Evolutionary conservation across 2,329 filamentous ascomycete species (phyloP), one percentile per base, ranked within the genome.

Genomic region (Nigrospora oryzae): DNA sequence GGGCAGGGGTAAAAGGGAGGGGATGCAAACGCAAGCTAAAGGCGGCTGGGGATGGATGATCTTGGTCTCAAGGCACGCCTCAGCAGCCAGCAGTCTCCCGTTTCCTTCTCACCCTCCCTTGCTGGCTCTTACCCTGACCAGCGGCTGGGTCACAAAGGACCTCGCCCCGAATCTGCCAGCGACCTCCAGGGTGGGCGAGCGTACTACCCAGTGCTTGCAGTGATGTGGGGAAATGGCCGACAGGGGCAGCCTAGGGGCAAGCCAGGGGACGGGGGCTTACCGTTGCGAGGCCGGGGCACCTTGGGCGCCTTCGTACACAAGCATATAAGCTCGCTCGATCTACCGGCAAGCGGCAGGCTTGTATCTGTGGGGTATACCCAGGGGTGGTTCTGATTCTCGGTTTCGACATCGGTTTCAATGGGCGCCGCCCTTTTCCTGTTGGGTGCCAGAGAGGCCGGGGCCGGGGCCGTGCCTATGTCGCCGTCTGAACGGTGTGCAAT

Each of bases 221-320:
- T 17, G 16, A 13, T 16, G 13, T 8, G 19, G 11, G 17, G 2
- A 13, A 10, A 34, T 35, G 31, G 28, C 31, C 7, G 16, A 34
- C 28, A 28, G 23, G 23, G 23, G 10, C 23, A 28, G 2, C 23
- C 23, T 6, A 6, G 23, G 23, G 8, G 23, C 2, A 10, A 40
- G 17, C 16, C 19, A 36, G 40, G 34, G 14, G 28, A 33, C 11
- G 19, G 53, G 15, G 15, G 66, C 75, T 64, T 64, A 81, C 77
- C 75, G 56, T 81, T 81, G 39, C 76, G 67, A 44, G 77, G 77
- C 46, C 77, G 67, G 3, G 76, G 77, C 39, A 80, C 72, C 56
- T 79, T 80, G 5, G 75, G 75, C 15, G 70, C 68, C 38, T 74
- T 73, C 12, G 73, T 70, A 54, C 77, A 81, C 49, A 79, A 65